Percentiles rank a stretch among this genome's conserved stretches.
Evolutionary conservation across 768 basidiomycete species (phyloP).

Genomic region (Tephrocybe sp.): DNA sequence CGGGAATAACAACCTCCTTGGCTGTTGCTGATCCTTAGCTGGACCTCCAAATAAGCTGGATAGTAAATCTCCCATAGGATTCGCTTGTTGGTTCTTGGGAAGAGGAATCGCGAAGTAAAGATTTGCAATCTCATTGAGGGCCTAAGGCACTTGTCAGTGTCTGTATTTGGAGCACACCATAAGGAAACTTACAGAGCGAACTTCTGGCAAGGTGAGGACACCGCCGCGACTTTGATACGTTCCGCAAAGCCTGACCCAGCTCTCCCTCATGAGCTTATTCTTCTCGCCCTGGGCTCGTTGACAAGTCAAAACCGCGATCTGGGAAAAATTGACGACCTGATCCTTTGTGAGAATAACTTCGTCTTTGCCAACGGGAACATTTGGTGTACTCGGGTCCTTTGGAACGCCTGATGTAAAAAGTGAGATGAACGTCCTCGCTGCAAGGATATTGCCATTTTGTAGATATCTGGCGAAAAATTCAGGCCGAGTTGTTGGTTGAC

Average conservation of each 20-base stretch:
- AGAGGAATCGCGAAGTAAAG: conserved; percentile 88
- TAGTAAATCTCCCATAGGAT: conserved; percentile 87
- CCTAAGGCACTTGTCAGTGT: conserved; percentile 35
- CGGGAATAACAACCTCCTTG: conserved; percentile 46
- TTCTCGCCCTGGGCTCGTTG: conserved; percentile 83
- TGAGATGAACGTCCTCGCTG: conserved; percentile 89
- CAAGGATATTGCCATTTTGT: conserved; percentile 86
- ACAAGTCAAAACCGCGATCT: conserved; percentile 84
- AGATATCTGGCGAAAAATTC: conserved; percentile 51
- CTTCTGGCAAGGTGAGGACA: conserved; percentile 54
- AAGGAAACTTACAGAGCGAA: conserved; percentile 52
- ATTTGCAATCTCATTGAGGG: conserved; percentile 62
- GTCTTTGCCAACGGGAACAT: conserved; percentile 48
- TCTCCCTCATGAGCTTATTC: conserved; percentile 72
- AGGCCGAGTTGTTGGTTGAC: neutral
- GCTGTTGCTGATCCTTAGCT: conserved; percentile 24
- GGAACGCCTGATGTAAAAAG: conserved; percentile 69
- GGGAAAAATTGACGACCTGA: conserved; percentile 80
- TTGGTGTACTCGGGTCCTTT: conserved; percentile 37
- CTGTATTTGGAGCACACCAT: neutral
- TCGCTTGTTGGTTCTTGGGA: conserved; percentile 64
- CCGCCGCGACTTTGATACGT: conserved; percentile 79
- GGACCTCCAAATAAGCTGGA: conserved; percentile 85
- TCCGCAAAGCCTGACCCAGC: conserved; percentile 82
- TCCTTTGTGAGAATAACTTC: conserved; percentile 79